Evolutionary conservation across 2,329 filamentous ascomycete genomes (phyloP), one percentile per base, ranked within the genome.

Genomic region (Aspergillus terreus): DNA sequence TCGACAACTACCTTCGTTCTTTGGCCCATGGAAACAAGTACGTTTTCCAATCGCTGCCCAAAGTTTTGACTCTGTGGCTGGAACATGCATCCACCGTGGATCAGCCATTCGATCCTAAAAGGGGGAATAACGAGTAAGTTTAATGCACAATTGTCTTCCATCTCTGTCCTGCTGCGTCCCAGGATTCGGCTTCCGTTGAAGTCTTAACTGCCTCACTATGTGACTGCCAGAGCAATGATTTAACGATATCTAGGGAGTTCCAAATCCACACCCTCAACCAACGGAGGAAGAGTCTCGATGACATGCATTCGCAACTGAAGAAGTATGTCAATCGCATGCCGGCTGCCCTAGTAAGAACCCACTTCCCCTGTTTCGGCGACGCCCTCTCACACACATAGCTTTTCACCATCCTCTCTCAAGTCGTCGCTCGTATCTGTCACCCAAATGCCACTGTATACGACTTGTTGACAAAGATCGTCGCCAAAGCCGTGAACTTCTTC

Each of bases 381-480:
- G 23, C 44, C 17, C 46, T 50, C 60, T 67, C 52, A 67, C 55
- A 47, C 23, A 61, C 43, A 17, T 12, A 78, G 66, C 70, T 79
- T 25, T 79, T 79, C 59, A 80, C 78, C 1, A 84, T 92, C 5
- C 78, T 99, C 40, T 88, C 94, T 4, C 94, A 99, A 71, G 87
- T 99, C 55, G 88, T 99, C 51, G 94, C 92, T n/a, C 86, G 94
- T 30, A 96, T 99, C 62, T 89, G 88, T 43, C 94, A 99, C 72
- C 84, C 87, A 1, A 89, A 96, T 67, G 71, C 71, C 4, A 82
- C 84, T 1, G 90, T 96, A 1, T 95, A 90, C 71, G 83, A 86
- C 52, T 77, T 88, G 9, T 75, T 99, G 6, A 83, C 86, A 48
- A 80, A 81, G 32, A 92, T 97, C 58, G 91, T 99, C 50, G 76